Evolutionary conservation across 805 yeast genomes (phyloP).

Genomic region (Pichia occidentalis): DNA sequence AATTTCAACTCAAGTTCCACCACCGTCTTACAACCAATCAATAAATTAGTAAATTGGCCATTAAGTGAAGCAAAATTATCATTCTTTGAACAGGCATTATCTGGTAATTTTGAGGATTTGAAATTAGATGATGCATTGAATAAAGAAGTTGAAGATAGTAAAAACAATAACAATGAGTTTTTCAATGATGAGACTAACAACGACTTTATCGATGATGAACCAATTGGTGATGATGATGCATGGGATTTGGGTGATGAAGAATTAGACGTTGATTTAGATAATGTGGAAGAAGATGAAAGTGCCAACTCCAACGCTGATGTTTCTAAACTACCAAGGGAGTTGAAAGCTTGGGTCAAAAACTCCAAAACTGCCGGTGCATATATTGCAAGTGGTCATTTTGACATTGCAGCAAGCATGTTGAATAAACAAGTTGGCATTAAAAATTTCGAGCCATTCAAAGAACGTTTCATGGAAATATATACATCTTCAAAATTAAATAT

Average conservation of each 20-base stretch:
- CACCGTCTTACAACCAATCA: conserved; percentile 42
- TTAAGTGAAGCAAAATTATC: conserved; percentile 64
- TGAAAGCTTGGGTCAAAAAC: conserved; percentile 77
- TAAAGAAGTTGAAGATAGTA: conserved; percentile 20
- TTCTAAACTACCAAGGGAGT: conserved; percentile 45
- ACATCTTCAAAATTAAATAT: conserved; percentile 70
- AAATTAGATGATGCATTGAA: conserved; percentile 30
- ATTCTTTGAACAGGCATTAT: conserved; percentile 77
- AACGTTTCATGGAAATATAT: conserved; percentile 78
- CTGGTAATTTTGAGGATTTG: conserved; percentile 69
- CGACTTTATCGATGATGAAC: conserved; percentile 34
- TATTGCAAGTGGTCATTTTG: conserved; percentile 94
- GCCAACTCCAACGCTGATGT: conserved; percentile 19
- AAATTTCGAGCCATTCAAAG: conserved; percentile 80
- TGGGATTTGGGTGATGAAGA: conserved; percentile 84
- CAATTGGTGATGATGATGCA: conserved; percentile 55
- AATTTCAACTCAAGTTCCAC: conserved; percentile 31
- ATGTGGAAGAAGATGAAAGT: conserved; percentile 32
- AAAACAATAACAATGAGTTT: conserved; percentile 20
- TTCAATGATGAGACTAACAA: conserved; percentile 11
- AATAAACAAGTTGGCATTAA: conserved; percentile 84
- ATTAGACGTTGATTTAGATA: conserved; percentile 51
- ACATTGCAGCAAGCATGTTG: conserved; percentile 88
- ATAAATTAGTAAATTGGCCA: conserved; percentile 66
- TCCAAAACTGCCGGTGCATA: conserved; percentile 87